Base-by-base conservation (phyloP, 805 yeast species). In the Saturnispora besseyi region DNA sequence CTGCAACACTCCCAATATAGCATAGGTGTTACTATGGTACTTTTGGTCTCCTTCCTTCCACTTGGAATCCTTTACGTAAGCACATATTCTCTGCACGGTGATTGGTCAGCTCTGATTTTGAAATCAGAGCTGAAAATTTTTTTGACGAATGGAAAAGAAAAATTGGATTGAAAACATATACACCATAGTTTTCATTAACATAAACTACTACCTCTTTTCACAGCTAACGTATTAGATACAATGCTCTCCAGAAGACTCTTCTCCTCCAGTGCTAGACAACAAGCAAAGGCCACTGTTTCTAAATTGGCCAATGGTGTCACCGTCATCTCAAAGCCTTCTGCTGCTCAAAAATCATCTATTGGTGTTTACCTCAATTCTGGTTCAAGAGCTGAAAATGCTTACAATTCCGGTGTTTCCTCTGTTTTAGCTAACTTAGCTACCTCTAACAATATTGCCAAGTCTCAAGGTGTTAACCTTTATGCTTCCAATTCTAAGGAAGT, bases 361-460 rank as follows among this genome's bases (percentile, higher is more conserved):
- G 91, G 93, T 67, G 68, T 83, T 51, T 85, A 75, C 66, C 71
- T 75, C 63, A 84, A 83, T 57, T 85, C 89, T 46, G 95, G 95
- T 66, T 80, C 91, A 45, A 74, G 89, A 65, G 68, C 84, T 48
- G 95, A 86, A 68, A 84, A 82, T 69, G 74, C 87, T 41, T 84
- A 80, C 78, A 83, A 81, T 73, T 85, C 86, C 59, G 95, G 95
- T 78, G 79, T 82, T 48, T 78, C 91, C 49, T 77, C 83, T 55
- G 69, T 86, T 58, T 72, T 80, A 56, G 71, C 83, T 64, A 69
- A 74, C 53, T 66, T 76, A 24, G 70, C 84, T 62, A 63, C 67
- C 36, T 58, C 64, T 10, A 59, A 70, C 30, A 60, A 64, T 52
- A 46, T 52, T 41, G 61, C 72, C 24, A 66, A 67, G 45, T 59